Evolutionary conservation across 805 yeast species (phyloP), one percentile per base, ranked within the genome.

Genomic region (Starmera quercuum): DNA sequence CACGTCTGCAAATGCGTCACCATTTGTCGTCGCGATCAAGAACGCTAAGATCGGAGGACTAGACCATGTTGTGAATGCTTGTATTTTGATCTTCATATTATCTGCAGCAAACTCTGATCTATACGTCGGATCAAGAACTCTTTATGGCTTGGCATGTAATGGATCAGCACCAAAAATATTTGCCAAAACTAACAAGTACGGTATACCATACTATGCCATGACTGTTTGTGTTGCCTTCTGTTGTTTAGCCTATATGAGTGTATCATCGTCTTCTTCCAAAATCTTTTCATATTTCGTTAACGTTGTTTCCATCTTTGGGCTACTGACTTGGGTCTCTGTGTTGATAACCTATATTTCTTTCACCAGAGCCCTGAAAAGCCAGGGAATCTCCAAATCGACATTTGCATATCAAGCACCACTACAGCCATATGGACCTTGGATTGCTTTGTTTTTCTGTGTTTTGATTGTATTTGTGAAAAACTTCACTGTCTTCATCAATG

Each of bases 91-190:
- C 26, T 81, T 83, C 42, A 87, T 84, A 38, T 72, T 83, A 53
- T 81, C 90, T 9, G 94, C 94, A 30, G 78, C 83, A 9, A 84
- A 83, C 61, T 79, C 87, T 2, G 87, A 79, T 58, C 64, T 83
- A 49, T 82, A 81, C 59, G 77, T 78, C 53, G 83, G 83, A 20
- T 75, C 92, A 15, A 71, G 95, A 68, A 75, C 83, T 9, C 60
- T 80, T 14, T 83, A 80, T 51, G 82, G 83, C 24, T 61, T 84
- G 42, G 72, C 92, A 2, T 70, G 74, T 33, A 81, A 79, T 45
- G 83, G 85, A 7, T 76, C 75, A 51, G 87, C 90, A 9, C 92
- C 92, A 42, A 64, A 59, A 42, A 50, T 81, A 49, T 75, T 83
- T 53, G 64, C 83, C 34, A 72, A 58, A 44, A 77, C 86, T 13